phyloP scores from a whole-genome alignment of 1,284 basidiomycete genomes.

The Austroboletus rostrupii region DNA sequence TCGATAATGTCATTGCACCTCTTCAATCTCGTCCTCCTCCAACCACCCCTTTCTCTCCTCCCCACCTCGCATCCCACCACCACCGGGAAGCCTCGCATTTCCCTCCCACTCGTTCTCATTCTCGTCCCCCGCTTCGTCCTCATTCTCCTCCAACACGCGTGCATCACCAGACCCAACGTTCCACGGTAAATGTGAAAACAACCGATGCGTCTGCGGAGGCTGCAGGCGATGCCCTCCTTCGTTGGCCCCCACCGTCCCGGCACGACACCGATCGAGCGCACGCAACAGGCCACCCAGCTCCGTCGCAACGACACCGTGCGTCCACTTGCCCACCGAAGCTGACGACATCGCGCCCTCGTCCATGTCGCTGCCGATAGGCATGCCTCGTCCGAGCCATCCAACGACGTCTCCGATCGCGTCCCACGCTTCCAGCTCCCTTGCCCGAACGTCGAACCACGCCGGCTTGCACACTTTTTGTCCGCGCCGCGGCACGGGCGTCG shows the following conservation, averaged over 20 bases:
- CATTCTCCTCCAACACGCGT: constrained; percentile 28
- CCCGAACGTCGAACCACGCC: constrained; percentile 60
- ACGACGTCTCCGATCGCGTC: constrained; percentile 54
- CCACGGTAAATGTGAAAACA: constrained; percentile 57
- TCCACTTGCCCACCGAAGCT: constrained; percentile 47
- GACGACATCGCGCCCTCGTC: constrained; percentile 21
- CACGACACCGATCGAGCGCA: constrained; percentile 27
- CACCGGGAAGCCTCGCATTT: constrained; percentile 19
- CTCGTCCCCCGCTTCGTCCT: constrained; percentile 22
- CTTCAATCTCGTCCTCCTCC: constrained; percentile 69
- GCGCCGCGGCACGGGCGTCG: constrained; percentile 75
- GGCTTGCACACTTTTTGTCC: constrained; percentile 81
- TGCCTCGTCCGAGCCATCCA: constrained; percentile 46
- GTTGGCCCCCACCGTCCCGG: not conserved
- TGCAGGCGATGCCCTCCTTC: not conserved
- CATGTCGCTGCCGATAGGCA: constrained; percentile 13
- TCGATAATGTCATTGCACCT: constrained; percentile 27
- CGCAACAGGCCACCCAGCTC: constrained; percentile 62
- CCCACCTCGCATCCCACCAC: constrained; percentile 16
- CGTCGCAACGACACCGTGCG: constrained; percentile 45
- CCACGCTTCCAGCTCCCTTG: constrained; percentile 52
- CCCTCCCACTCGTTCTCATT: constrained; percentile 17
- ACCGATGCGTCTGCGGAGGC: constrained; percentile 43
- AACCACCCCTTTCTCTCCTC: constrained; percentile 48
- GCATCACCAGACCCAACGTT: constrained; percentile 24